A percentile compares a stretch with the other conserved stretches of the same genome.
phyloP scores from a whole-genome alignment of 805 yeast genomes.

The Myxozyma mucilagina region DNA sequence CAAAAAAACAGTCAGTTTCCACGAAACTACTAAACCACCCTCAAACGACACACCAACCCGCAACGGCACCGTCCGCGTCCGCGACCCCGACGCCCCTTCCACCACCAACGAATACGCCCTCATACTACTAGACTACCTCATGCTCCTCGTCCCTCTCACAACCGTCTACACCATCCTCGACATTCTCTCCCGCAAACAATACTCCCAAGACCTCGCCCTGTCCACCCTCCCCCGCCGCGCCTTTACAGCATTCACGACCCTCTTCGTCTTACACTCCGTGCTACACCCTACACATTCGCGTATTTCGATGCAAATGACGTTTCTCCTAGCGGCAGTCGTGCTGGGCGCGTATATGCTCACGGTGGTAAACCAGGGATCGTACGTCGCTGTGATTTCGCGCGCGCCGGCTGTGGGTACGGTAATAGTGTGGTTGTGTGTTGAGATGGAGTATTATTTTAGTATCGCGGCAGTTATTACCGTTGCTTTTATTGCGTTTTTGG shows the following conservation, averaged over 20 bases:
- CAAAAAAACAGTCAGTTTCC: conserved; percentile 20
- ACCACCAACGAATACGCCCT: conserved; percentile 35
- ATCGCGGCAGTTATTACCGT: conserved; percentile 17
- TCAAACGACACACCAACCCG: conserved; percentile 20
- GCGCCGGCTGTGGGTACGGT: conserved; percentile 47
- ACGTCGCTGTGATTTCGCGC: conserved; percentile 43
- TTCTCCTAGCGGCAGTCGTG: conserved; percentile 33
- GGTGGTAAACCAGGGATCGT: conserved; percentile 41
- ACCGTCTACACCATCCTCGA: conserved; percentile 42
- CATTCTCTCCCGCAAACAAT: conserved; percentile 42
- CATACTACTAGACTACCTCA: conserved; percentile 35
- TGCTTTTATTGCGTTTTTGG: conserved; percentile 19
- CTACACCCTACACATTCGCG: conserved; percentile 36
- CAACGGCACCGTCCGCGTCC: neutral
- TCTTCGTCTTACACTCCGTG: conserved; percentile 36
- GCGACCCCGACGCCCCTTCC: neutral
- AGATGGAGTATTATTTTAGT: conserved; percentile 42
- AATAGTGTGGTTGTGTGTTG: conserved; percentile 45
- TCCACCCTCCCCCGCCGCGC: conserved; percentile 27
- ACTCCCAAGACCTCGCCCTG: conserved; percentile 37
- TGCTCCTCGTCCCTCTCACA: conserved; percentile 39
- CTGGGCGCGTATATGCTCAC: conserved; percentile 42
- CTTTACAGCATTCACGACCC: conserved; percentile 36
- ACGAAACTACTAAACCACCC: conserved; percentile 28
- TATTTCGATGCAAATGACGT: conserved; percentile 31